Evolutionary conservation across 768 basidiomycete genomes (phyloP), one percentile per base, ranked within the genome.

Genomic region (Lactarius sanguifluus): DNA sequence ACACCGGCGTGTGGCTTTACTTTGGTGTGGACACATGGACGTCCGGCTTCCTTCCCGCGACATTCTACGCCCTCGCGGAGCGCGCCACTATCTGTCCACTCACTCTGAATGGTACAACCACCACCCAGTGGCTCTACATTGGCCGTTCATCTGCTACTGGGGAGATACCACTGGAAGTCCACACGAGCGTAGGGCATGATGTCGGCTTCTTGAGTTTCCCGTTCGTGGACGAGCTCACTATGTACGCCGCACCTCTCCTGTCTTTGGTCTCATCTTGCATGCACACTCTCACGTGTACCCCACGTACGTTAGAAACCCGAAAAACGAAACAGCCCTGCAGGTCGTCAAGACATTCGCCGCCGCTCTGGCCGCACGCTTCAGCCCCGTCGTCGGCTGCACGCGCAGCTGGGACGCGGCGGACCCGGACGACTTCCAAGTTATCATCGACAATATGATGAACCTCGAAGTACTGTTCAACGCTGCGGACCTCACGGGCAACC

Each of bases 371-470:
- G 79, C 77, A 3, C 80, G 88, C 16, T 91, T 84, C 73, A 83
- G 78, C 71, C 78, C 83, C 3, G 73, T 78, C 5, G 88, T 89
- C 36, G 88, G 88, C 20, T 87, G 86, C 69, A 89, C 88, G 7
- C 79, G 86, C n/a, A 87, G 86, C 73, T 90, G 87, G 87, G 83
- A 88, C 70, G 74, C 83, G 1, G 56, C 81, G 2, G 83, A 86
- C 71, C 83, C 86, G 6, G 84, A 83, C 2, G 80, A 85, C 68
- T 89, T 89, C 73, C 79, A 80, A 72, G 88, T 90, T 59, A 89
- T 90, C 73, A 89, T 90, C 56, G 88, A 90, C 77, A 89, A 88
- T 73, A 88, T 90, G 88, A 89, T 91, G 86, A 90, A 87, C 70
- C 81, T 91, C 23, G 87, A 90, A 66, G 77, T 79, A 30, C 41